Evolutionary conservation across 2,329 filamentous ascomycete genomes (phyloP), one percentile per base, ranked within the genome.

Genomic region (Xylaria sp.): DNA sequence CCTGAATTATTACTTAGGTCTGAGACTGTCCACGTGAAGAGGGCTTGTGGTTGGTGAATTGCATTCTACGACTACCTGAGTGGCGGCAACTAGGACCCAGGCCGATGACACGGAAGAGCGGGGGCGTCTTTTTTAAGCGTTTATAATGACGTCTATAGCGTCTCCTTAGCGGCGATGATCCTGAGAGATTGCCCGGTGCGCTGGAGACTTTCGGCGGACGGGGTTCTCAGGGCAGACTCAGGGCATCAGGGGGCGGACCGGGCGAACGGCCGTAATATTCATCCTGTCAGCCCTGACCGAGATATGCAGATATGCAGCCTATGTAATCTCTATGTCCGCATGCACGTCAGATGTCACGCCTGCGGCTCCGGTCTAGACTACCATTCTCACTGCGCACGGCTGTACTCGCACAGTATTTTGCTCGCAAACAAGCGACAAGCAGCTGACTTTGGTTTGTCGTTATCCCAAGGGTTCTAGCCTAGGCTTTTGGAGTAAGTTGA

Each of bases 401-500:
- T 49, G 57, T 49, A 28, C 49, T 40, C 6, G 17, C 53, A 42
- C 23, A 23, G 11, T 40, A 17, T 5, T 4, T 40, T 33, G 20
- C 33, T 28, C 51, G n/a, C 23, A 42, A 26, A 10, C 28, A 15
- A 23, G 23, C 23, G 23, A 23, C 23, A 23, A 56, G 53, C 36
- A 54, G 26, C 26, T 42, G 49, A 28, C 38, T 51, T 17, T 31
- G n/a, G 17, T 51, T 44, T 10, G 11, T 46, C 13, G 59, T 10
- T n/a, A n/a, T 31, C 26, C 28, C 9, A 42, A 58, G 46, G 31
- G 53, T 54, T 49, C 68, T 68, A 13, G 68, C 38, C 59, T 68
- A 44, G 56, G 28, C 56, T 59, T 53, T 68, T 66, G 68, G 68
- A 62, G 67, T 59, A 63, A 59, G 58, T 46, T n/a, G 60, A 56